phyloP scores from a whole-genome alignment of 768 basidiomycete genomes.

The Tremella mesenterica region DNA sequence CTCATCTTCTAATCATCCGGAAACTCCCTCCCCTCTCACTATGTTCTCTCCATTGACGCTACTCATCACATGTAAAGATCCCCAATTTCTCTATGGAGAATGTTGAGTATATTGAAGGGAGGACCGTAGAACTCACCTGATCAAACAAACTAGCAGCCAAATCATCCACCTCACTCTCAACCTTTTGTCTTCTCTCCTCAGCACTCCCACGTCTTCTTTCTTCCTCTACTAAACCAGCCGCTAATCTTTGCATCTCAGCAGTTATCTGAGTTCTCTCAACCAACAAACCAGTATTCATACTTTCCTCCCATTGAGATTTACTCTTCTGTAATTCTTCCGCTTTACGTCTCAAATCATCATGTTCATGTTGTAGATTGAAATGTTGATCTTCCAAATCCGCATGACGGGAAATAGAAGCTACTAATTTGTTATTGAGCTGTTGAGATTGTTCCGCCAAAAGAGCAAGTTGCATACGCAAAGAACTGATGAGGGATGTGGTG shows the following conservation, averaged over 20 bases:
- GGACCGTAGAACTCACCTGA: slow-evolving; percentile 31
- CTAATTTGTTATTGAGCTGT: slow-evolving; percentile 84
- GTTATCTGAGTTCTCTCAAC: slow-evolving; percentile 89
- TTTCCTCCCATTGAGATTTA: slow-evolving; percentile 75
- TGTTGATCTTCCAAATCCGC: slow-evolving; percentile 87
- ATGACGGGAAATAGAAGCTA: slow-evolving; percentile 80
- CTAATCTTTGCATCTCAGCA: slow-evolving; percentile 79
- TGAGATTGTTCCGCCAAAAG: slow-evolving; percentile 84
- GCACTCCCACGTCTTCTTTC: slow-evolving; percentile 83
- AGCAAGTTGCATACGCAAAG: slow-evolving; percentile 69
- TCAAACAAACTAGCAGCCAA: slow-evolving; percentile 81
- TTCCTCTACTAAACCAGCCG: slow-evolving; percentile 92
- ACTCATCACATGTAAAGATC: background rate
- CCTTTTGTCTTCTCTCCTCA: slow-evolving; percentile 66
- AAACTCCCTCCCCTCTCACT: too few relatives aligned
- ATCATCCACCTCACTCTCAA: slow-evolving; percentile 91
- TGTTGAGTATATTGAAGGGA: too few relatives aligned
- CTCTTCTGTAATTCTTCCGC: slow-evolving; percentile 74
- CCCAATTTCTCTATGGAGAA: background rate
- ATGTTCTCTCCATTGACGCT: too few relatives aligned
- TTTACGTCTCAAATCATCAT: slow-evolving; percentile 51
- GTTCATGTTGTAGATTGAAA: slow-evolving; percentile 49
- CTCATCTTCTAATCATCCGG: too few relatives aligned
- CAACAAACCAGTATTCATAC: slow-evolving; percentile 78
- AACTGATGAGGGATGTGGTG: slow-evolving; percentile 58